Percentiles rank a stretch among this genome's conserved stretches.
Evolutionary conservation across 2,329 filamentous ascomycete species (phyloP).

Genomic region (Colletotrichum godetiae): DNA sequence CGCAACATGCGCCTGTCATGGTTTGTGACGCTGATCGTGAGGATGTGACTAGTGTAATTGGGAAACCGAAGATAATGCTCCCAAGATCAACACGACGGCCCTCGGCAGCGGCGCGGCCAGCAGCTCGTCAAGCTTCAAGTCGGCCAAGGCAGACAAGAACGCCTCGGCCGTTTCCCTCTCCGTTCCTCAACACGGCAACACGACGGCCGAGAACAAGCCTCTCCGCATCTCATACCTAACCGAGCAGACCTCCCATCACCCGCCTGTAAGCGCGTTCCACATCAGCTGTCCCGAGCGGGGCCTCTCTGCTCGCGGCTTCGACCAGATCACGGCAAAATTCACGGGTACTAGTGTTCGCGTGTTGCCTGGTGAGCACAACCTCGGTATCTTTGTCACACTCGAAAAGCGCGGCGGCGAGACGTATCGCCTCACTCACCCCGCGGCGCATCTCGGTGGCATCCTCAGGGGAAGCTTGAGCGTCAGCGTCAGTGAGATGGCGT

Average conservation of each 20-base stretch:
- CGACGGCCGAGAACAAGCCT: slow-evolving; percentile 56
- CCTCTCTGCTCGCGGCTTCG: slow-evolving; percentile 87
- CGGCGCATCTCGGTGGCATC: slow-evolving; percentile 91
- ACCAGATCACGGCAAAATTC: slow-evolving; percentile 97
- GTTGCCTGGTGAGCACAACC: slow-evolving; percentile 89
- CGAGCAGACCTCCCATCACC: slow-evolving; percentile 98
- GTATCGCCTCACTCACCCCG: slow-evolving; percentile 94
- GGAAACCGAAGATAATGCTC: slow-evolving; percentile 86
- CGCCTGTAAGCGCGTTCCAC: slow-evolving; percentile 95
- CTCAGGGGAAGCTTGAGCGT: slow-evolving; percentile 89
- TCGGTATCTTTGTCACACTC: slow-evolving; percentile 93
- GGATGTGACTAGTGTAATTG: slow-evolving; percentile 80
- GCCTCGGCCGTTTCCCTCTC: slow-evolving; percentile 62
- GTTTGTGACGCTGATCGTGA: slow-evolving; percentile 11
- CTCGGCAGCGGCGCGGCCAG: slow-evolving; percentile 53
- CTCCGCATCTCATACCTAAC: slow-evolving; percentile 93
- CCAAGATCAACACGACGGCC: slow-evolving; percentile 67
- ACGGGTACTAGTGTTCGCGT: slow-evolving; percentile 96
- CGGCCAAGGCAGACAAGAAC: slow-evolving; percentile 53
- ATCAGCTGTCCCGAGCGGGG: slow-evolving; percentile 93
- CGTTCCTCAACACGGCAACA: slow-evolving; percentile 59
- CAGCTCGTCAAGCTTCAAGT: slow-evolving; percentile 61
- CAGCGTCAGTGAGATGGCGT: slow-evolving; percentile 89
- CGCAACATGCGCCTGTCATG: background rate
- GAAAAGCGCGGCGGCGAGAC: slow-evolving; percentile 85